Evolutionary conservation across 805 yeast genomes (phyloP).

Genomic region (Candida insectalens): DNA sequence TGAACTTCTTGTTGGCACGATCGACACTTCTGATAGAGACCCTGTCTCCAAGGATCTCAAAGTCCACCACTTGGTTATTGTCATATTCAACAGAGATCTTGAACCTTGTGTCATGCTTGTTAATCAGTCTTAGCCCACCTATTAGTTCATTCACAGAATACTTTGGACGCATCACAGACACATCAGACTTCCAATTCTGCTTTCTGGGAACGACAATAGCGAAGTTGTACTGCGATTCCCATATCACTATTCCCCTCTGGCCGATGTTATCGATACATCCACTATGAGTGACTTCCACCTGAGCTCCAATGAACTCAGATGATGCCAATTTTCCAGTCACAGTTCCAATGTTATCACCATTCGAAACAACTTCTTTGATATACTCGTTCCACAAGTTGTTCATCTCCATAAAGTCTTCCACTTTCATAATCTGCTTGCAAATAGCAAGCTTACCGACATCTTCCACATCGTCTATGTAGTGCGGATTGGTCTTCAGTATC

Average conservation of each 20-base stretch:
- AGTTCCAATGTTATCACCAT: constrained; percentile 12
- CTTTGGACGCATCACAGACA: constrained; percentile 8
- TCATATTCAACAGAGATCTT: constrained; percentile 27
- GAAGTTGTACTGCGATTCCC: constrained; percentile 74
- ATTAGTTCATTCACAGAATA: constrained; percentile 22
- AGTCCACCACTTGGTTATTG: constrained; percentile 28
- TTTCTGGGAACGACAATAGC: constrained; percentile 45
- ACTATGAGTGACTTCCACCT: constrained; percentile 47
- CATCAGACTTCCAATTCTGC: constrained; percentile 26
- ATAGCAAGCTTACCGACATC: constrained; percentile 15
- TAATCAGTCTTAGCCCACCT: constrained; percentile 60
- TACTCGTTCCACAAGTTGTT: constrained; percentile 69
- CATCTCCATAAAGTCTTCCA: constrained; percentile 43
- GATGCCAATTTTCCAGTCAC: constrained; percentile 52
- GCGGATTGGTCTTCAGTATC: constrained; percentile 16
- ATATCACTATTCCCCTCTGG: constrained; percentile 61
- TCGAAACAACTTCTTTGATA: constrained; percentile 42
- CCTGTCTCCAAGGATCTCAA: constrained; percentile 71
- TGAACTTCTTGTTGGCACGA: constrained; percentile 77
- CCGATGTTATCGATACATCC: constrained; percentile 51
- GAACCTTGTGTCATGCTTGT: constrained; percentile 61
- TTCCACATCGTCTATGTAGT: constrained; percentile 8
- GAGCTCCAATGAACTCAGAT: constrained; percentile 80
- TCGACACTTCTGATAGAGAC: constrained; percentile 69
- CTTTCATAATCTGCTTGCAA: constrained; percentile 22